Evolutionary conservation across 805 yeast species (phyloP), one percentile per base, ranked within the genome.

Genomic region (Candida caryicola): DNA sequence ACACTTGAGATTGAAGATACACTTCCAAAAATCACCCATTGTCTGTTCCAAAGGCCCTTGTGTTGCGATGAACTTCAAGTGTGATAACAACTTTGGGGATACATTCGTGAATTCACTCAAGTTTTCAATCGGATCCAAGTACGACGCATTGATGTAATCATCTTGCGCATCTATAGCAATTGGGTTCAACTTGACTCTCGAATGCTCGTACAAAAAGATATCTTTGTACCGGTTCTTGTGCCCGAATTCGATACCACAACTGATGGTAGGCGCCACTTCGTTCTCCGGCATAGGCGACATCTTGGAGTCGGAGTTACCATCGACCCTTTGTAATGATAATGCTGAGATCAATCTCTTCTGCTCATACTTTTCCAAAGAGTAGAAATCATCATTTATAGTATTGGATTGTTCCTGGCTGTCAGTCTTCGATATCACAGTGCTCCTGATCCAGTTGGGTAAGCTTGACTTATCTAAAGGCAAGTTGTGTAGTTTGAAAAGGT

Each of bases 71-170:
- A 62, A 67, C 30, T 46, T 55, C 35, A 51, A 45, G 12, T 47
- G 43, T 2, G 40, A 28, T 3, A 38, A 23, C 23, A 41, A 29
- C 15, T 36, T 30, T n/a, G 41, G 30, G 12, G 43, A 30, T 2
- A 34, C 36, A n/a, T 19, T 17, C 10, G 50, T 38, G 19, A 46
- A 40, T 4, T 44, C 40, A 10, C 17, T 21, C 34, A 52, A 42
- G 9, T 38, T 34, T 4, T 32, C 21, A 6, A 48, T 36, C 1
- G 64, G 54, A 27, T 57, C 45, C n/a, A 62, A 60, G 62, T 86
- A 84, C 17, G 90, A 86, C 0, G 98, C 99, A 62, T 90, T 90
- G 51, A 90, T 87, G 58, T 90, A 90, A 56, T 82, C 86, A 10
- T 51, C 43, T 41, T 45, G 44, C 7, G 16, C 19, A 8, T 33